Evolutionary conservation across 176 grass and related monocot species (phyloP), one percentile per base, ranked within the genome.

Genomic region (Aechmea fasciata): DNA sequence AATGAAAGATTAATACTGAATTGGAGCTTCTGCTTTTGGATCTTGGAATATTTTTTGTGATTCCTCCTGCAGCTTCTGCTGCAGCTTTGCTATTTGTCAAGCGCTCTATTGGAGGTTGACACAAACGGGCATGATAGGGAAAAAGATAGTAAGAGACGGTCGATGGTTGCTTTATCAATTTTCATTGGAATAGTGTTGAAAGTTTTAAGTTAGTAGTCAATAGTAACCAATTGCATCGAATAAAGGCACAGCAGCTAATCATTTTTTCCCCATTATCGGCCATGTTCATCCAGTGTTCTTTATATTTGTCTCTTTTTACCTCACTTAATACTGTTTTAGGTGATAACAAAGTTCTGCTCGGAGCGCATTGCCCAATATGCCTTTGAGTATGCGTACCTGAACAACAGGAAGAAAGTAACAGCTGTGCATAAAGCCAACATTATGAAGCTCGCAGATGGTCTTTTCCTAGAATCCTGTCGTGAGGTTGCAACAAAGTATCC

Each of bases 371-470:
- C 92, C 24, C 87, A 96, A 79, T 96, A 91, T 80, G 92, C 92
- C 63, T 96, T 96, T 29, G 92, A 96, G 83, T 91, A 91, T 78
- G 85, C 92, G 68, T 96, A 96, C 55, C 83, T 96, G 64, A 96
- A 96, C 88, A 89, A 96, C 73, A 67, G 92, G 62, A 91, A 91
- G 88, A 96, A 87, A 82, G 88, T 96, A 47, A 89, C 92, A 5
- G 92, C 92, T 70, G 88, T 96, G 69, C 92, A 96, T 83, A 96
- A 96, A 83, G 92, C 85, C 69, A 91, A 91, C 71, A 96, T 96
- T 72, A 96, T 96, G 92, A 96, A 96, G 76, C 92, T 96, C 70
- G 88, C 92, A 23, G 92, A 96, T 84, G 92, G 92, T 72, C 83
- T 96, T 55, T 96, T 96, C 83, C 79, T 96, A 69, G 92, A 96